A percentile compares a stretch with the other conserved stretches of the same genome.
Evolutionary conservation across 257 asterid species (phyloP).

Genomic region (Fraxinus quadrangulata): DNA sequence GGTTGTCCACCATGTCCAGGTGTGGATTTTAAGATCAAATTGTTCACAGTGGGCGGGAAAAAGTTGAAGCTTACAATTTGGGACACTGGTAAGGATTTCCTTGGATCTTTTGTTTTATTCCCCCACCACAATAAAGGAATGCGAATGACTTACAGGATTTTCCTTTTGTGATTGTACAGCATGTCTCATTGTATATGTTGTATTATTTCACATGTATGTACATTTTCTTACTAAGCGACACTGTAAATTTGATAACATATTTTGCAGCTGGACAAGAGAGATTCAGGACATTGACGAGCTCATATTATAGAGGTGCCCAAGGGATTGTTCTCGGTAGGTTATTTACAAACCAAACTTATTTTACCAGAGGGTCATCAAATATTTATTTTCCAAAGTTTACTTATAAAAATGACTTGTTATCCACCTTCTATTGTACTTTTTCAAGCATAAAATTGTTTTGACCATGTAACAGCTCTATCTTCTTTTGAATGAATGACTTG

Average conservation of each 20-base stretch:
- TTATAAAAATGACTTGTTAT: slow-evolving; percentile 6
- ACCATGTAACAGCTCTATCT: neutral
- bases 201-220: neutral
- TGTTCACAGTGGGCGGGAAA: slow-evolving; percentile 76
- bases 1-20: slow-evolving; percentile 36
- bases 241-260: slow-evolving; percentile 8
- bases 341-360: slow-evolving; percentile 18
- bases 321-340: slow-evolving; percentile 43
- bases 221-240: neutral
- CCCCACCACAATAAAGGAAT: neutral
- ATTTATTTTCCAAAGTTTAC: slow-evolving; percentile 7
- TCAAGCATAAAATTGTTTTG: neutral
- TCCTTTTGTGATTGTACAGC: neutral
- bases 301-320: slow-evolving; percentile 60
- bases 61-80: slow-evolving; percentile 89
- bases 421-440: slow-evolving; percentile 3
- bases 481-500: neutral
- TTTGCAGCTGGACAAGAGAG: slow-evolving; percentile 92
- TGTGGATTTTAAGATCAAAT: slow-evolving; percentile 90
- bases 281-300: slow-evolving; percentile 69
- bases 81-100: slow-evolving; percentile 67
- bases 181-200: slow-evolving; percentile 1
- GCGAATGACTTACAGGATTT: slow-evolving; percentile 9
- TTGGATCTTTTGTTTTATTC: neutral
- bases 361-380: neutral